These are phyloP conservation scores for Lodderomyces elongisporus DNA, from an alignment of 1,139 yeast genomes.

Conservation along the genomic window DNA sequence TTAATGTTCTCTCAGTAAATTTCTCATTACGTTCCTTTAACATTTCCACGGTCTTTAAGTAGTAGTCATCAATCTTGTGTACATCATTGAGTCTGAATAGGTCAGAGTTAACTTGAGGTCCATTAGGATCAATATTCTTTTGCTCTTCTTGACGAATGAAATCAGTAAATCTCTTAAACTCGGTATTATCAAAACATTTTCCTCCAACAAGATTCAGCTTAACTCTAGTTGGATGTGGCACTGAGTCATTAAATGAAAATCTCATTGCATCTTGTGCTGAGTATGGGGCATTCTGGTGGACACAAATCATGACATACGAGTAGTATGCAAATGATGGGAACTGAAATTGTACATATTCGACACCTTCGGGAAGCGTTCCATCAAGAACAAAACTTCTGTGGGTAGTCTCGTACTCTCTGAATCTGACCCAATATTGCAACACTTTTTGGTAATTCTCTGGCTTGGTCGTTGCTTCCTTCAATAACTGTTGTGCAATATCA, in stretches of 20 bases:
- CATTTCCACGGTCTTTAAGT: conserved; percentile 22
- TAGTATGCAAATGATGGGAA: conserved; percentile 28
- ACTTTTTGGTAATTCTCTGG: conserved; percentile 15
- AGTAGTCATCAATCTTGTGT: conserved; percentile 19
- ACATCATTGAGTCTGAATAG: conserved; percentile 23
- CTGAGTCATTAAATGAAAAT: conserved; percentile 24
- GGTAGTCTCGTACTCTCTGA: conserved; percentile 21
- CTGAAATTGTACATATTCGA: conserved; percentile 13
- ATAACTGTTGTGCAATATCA: conserved; percentile 19
- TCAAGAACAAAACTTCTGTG: too few species aligned
- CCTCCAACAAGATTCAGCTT: conserved; percentile 14
- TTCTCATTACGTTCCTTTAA: conserved; percentile 20
- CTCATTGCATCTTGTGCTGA: conserved; percentile 23
- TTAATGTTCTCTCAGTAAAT: conserved; percentile 28
- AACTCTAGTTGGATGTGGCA: conserved; percentile 23
- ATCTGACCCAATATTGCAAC: conserved; percentile 32
- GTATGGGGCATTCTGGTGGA: conserved; percentile 20
- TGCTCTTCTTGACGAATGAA: conserved; percentile 3
- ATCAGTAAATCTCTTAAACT: conserved; percentile 5
- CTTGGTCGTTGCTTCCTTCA: conserved; percentile 11
- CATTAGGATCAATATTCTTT: conserved; percentile 32
- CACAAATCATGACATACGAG: conserved; percentile 30
- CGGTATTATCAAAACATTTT: conserved; percentile 5
- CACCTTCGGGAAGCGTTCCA: too few species aligned
- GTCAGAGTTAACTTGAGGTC: conserved; percentile 18